Evolutionary conservation across 805 yeast species (phyloP), one percentile per base, ranked within the genome.

Genomic region (Cyberlindnera samutprakarnensis): DNA sequence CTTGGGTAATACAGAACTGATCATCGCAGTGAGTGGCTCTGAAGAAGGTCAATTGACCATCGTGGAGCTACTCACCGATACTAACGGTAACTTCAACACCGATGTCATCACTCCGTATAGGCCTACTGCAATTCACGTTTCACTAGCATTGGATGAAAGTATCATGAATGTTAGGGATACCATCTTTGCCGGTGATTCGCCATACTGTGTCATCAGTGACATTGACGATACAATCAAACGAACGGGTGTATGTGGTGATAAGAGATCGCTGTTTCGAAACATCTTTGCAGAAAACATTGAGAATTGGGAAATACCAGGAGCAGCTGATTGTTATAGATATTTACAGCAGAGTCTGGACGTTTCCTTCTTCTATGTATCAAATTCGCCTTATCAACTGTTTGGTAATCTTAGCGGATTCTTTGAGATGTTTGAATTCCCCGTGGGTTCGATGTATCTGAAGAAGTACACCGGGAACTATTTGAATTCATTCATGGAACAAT

Each of bases 221-320:
- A 78, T 92, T 25, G 99, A 92, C 53, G 99, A 92, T 52, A 92
- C 99, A 0, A 77, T 90, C 22, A 82, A 92, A 48, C 65, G 74
- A 25, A 87, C 98, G 0, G 97, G 97, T 3, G 90, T 92, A 1
- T 68, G 83, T 21, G 90, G 90, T 1, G 94, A 88, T 39, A 87
- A 85, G 56, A 67, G 94, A 37, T 85, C 82, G 24, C 65, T 90
- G 42, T 76, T 92, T 57, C 66, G 80, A 37, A 88, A 82, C 48
- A 78, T 87, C 1, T 75, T 92, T 37, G 69, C 82, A 3, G 75
- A 73, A 28, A 78, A 76, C 25, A 72, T 73, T 32, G 56, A 65
- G 5, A 72, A 69, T n/a, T 79, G 94, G 74, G 68, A 66, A 30
- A 72, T 92, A 14, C 79, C 85, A 0, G 78, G 84, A 3, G 79